These are phyloP conservation scores for Diplocarpon mali DNA, from an alignment of 2,329 filamentous ascomycete genomes.

Conservation along the genomic window DNA sequence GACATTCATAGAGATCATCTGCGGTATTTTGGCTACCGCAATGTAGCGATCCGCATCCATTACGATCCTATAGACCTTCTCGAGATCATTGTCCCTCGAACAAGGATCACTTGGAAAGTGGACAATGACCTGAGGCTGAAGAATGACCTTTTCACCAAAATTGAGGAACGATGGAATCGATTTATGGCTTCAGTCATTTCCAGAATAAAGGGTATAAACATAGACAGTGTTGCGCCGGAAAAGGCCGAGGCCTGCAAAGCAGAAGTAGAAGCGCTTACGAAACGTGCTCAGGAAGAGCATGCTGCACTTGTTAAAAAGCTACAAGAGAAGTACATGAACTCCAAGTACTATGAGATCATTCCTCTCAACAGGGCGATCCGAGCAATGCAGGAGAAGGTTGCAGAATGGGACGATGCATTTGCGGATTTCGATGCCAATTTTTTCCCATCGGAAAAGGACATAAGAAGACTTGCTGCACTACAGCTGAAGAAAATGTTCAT, in stretches of 20 bases:
- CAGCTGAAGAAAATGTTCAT: conserved; percentile 93
- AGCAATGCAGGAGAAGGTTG: conserved; percentile 83
- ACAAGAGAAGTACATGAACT: conserved; percentile 83
- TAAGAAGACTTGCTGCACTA: conserved; percentile 78
- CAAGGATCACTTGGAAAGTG: conserved; percentile 93
- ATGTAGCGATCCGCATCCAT: conserved; percentile 77
- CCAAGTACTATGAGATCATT: conserved; percentile 93
- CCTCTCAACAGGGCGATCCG: conserved; percentile 83
- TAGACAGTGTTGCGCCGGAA: conserved; percentile 81
- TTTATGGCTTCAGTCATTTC: conserved; percentile 84
- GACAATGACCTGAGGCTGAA: conserved; percentile 86
- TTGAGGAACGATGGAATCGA: conserved; percentile 69
- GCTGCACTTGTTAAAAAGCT: conserved; percentile 61
- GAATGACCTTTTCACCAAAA: conserved; percentile 77
- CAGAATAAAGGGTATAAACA: conserved; percentile 77
- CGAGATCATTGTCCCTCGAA: conserved; percentile 85
- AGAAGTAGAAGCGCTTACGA: conserved; percentile 68
- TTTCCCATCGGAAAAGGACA: conserved; percentile 90
- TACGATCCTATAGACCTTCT: conserved; percentile 88
- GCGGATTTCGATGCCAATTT: conserved; percentile 86
- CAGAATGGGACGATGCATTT: conserved; percentile 88
- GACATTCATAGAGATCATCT: conserved; percentile 89
- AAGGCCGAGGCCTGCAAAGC: conserved; percentile 71
- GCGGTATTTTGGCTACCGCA: conserved; percentile 81
- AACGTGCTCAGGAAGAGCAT: conserved; percentile 77